Evolutionary conservation across 305 asterid genomes (phyloP).

Genomic region (Rubia peregrina): DNA sequence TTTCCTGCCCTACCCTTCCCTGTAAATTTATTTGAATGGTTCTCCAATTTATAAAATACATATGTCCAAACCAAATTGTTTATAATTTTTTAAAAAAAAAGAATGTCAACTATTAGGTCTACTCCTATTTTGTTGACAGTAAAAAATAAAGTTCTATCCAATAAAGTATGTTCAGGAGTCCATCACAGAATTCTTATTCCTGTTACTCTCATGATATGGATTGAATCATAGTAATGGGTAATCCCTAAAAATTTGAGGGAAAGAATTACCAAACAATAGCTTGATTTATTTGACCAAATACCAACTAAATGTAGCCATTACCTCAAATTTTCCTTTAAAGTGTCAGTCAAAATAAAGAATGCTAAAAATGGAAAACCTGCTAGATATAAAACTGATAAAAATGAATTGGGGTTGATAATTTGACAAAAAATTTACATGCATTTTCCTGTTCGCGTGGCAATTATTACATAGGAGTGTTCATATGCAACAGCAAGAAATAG

Average conservation of each 20-base stretch:
- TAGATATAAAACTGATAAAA: background rate
- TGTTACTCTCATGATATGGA: too few species aligned
- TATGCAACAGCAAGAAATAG: background rate
- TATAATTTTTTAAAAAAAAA: too few species aligned
- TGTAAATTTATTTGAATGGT: too few species aligned
- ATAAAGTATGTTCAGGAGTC: too few species aligned
- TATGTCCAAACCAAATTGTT: too few species aligned
- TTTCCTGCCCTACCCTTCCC: too few species aligned
- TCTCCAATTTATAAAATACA: too few species aligned
- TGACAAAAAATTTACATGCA: background rate
- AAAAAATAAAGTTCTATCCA: too few species aligned
- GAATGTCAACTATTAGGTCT: too few species aligned
- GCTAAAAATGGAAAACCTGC: background rate
- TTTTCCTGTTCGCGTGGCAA: background rate
- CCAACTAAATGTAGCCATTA: background rate
- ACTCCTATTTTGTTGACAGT: too few species aligned
- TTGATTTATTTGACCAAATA: background rate
- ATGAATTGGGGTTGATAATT: background rate
- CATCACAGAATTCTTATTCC: too few species aligned
- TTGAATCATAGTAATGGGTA: too few species aligned
- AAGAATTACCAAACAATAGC: background rate
- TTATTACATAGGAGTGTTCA: background rate
- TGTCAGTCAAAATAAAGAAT: background rate
- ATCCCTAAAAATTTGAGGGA: background rate
- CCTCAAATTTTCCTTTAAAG: background rate